Conservation (phyloP, 495 filamentous ascomycete species). For the Bombardia bombarda region DNA sequence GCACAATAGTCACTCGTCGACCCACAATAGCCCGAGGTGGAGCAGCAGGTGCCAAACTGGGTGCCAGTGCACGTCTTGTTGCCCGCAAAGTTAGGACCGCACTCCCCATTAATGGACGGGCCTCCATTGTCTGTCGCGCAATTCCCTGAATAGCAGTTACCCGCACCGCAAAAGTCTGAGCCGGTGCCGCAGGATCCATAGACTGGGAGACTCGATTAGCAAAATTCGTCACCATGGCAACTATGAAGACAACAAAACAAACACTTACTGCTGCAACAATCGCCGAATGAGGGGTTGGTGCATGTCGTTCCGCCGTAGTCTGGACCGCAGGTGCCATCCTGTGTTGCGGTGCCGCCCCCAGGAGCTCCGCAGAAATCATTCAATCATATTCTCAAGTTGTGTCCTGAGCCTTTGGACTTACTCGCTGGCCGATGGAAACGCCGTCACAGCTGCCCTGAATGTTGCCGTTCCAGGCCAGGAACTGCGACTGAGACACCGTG, state of each 20-base stretch:
- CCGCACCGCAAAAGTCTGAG: conserved; percentile 7
- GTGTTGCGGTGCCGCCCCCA: not conserved
- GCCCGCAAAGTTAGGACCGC: conserved; percentile 23
- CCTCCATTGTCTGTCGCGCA: conserved; percentile 9
- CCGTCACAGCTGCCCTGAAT: not conserved
- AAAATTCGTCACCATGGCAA: conserved; percentile 6
- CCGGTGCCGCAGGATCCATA: conserved; percentile 4
- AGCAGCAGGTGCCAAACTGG: conserved; percentile 26
- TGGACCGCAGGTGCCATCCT: conserved; percentile 1
- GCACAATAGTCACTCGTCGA: conserved; percentile 24
- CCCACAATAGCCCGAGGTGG: conserved; percentile 23
- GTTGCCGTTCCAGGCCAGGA: not conserved
- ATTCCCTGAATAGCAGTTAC: conserved; percentile 9
- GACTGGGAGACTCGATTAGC: conserved; percentile 1
- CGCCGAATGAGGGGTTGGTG: not conserved
- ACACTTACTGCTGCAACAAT: not conserved
- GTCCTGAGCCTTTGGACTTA: too few species aligned
- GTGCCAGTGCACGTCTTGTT: conserved; percentile 25
- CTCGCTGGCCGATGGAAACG: not conserved
- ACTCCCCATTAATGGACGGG: conserved; percentile 2
- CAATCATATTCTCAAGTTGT: too few species aligned
- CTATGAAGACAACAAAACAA: not conserved
- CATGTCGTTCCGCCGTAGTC: not conserved
- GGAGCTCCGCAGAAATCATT: not conserved
- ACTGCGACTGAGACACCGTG: not conserved